phyloP scores from a whole-genome alignment of 2,329 filamentous ascomycete species.

The Exophiala xenobiotica region DNA sequence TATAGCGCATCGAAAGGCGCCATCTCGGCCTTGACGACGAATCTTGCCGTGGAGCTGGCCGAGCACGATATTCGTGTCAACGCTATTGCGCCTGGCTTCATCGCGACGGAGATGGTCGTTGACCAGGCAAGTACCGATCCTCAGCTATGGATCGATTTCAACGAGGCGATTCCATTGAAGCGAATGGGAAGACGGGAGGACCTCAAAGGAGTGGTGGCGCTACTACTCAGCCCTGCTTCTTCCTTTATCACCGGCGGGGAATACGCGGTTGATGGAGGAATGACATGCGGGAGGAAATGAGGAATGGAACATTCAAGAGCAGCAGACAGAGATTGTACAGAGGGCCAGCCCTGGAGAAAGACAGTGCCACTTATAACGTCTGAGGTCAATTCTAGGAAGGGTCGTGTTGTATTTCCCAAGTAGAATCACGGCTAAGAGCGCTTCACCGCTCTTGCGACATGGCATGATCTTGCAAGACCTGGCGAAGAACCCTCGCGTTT shows the following conservation, averaged over 20 bases:
- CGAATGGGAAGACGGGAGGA: neutral
- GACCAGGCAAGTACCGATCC: neutral
- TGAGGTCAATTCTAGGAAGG: too few relatives aligned
- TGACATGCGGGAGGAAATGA: neutral
- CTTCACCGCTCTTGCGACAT: too few relatives aligned
- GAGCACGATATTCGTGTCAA: conserved; percentile 49
- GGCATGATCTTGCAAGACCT: neutral
- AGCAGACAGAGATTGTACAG: too few relatives aligned
- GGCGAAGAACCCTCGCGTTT: neutral
- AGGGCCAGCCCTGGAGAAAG: too few relatives aligned
- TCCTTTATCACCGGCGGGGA: neutral
- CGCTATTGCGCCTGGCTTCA: conserved; percentile 44
- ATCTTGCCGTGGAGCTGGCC: conserved; percentile 50
- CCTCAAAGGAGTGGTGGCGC: neutral
- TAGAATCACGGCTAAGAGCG: too few relatives aligned
- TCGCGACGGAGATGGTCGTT: conserved; percentile 42
- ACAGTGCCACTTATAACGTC: too few relatives aligned
- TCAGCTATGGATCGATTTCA: neutral
- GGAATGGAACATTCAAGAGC: too few relatives aligned
- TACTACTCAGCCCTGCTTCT: neutral
- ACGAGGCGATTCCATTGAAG: neutral
- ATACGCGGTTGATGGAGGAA: neutral
- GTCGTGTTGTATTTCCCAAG: too few relatives aligned
- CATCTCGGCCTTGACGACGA: conserved; percentile 41
- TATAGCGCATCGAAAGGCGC: conserved; percentile 44